These are phyloP conservation scores for Phytophthora constricta DNA, from an alignment of 352 stramenopile species.

Conservation along the genomic window DNA sequence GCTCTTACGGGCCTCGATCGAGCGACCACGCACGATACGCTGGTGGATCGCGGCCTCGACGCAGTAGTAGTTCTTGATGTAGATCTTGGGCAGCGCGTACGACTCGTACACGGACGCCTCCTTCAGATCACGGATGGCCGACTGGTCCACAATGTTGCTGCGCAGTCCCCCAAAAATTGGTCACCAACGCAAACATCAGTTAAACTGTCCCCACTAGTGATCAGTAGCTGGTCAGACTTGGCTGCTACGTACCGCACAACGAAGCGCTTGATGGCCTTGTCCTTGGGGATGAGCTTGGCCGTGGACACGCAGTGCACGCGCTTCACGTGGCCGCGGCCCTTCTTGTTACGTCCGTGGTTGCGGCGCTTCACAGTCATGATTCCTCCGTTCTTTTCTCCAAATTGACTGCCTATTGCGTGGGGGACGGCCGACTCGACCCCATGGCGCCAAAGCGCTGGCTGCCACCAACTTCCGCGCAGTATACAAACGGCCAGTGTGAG, in stretches of 20 bases:
- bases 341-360: slow-evolving; percentile 99
- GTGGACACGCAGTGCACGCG: slow-evolving; percentile 98
- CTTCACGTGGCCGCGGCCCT: slow-evolving; percentile 98
- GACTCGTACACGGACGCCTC: slow-evolving; percentile 98
- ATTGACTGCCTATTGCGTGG: slow-evolving; percentile 49
- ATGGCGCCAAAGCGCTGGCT: slow-evolving; percentile 46
- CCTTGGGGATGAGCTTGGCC: slow-evolving; percentile 98
- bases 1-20: slow-evolving; percentile 92
- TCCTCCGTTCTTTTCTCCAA: slow-evolving; percentile 88
- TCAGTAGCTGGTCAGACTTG: no score
- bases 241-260: slow-evolving; percentile 83
- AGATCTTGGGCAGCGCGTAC: slow-evolving; percentile 99
- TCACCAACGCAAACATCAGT: no score
- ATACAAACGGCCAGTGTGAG: slow-evolving; percentile 45
- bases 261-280: slow-evolving; percentile 95
- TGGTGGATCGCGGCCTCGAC: slow-evolving; percentile 99
- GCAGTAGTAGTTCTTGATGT: slow-evolving; percentile 99
- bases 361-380: slow-evolving; percentile 99
- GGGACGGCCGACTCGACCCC: slow-evolving; percentile 11
- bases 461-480: slow-evolving; percentile 51
- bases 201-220: no score
- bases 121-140: slow-evolving; percentile 98
- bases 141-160: slow-evolving; percentile 99
- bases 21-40: slow-evolving; percentile 98
- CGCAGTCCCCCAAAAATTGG: no score